Evolutionary conservation across 164 flowering plant genomes (phyloP).

Genomic region (Brasenia schreberi): DNA sequence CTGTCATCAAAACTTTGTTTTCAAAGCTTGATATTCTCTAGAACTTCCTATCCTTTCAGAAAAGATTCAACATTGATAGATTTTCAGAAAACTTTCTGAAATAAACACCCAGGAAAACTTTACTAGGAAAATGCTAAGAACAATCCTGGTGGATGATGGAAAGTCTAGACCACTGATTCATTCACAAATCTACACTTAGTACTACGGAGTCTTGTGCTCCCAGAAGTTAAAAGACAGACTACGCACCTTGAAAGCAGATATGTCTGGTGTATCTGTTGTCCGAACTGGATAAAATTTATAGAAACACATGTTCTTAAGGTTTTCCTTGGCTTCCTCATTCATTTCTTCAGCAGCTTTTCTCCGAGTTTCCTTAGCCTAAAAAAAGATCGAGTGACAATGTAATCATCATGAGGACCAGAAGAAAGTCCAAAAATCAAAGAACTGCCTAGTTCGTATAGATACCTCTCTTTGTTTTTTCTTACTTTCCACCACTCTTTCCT

Average conservation of each 20-base stretch:
- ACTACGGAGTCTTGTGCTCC: too few relatives aligned
- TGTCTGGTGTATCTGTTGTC: conserved; percentile 71
- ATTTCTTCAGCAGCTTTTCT: conserved; percentile 62
- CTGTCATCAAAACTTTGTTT: too few relatives aligned
- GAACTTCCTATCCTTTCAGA: too few relatives aligned
- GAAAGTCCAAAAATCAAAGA: conserved; percentile 1
- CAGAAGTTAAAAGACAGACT: background rate
- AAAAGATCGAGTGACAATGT: background rate
- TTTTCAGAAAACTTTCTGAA: too few relatives aligned
- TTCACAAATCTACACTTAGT: too few relatives aligned
- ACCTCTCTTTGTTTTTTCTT: conserved; percentile 84
- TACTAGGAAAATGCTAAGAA: too few relatives aligned
- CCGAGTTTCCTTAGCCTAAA: conserved; percentile 81
- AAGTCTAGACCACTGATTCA: too few relatives aligned
- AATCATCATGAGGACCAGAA: background rate
- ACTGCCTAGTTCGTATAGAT: background rate
- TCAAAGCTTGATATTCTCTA: too few relatives aligned
- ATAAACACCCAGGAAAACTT: too few relatives aligned
- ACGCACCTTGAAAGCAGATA: conserved; percentile 68
- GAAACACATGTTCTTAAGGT: conserved; percentile 57
- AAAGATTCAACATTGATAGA: too few relatives aligned
- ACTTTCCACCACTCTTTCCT: conserved; percentile 73
- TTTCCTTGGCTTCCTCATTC: conserved; percentile 56
- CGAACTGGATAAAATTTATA: conserved; percentile 90
- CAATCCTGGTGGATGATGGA: too few relatives aligned